Percentiles rank a stretch among this genome's conserved stretches.
Conservation (phyloP, 768 basidiomycete species). For the Lactarius pseudohatsudake region DNA sequence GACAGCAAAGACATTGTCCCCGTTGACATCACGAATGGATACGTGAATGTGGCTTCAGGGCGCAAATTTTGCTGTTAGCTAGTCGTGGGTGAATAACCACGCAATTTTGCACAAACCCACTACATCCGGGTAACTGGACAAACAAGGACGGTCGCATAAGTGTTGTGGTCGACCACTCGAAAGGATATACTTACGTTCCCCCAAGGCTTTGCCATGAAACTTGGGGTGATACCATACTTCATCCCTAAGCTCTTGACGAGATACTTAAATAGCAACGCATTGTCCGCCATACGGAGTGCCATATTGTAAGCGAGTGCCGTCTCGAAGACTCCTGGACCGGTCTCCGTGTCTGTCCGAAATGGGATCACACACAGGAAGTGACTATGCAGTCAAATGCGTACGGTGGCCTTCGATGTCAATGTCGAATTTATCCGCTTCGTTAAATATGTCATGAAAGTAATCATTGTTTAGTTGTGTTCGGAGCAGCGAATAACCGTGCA, state of each 20-base stretch:
- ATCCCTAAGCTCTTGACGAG: constrained; percentile 90
- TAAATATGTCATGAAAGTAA: constrained; percentile 89
- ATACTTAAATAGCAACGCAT: constrained; percentile 90
- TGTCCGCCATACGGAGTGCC: constrained; percentile 83
- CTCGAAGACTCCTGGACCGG: constrained; percentile 85
- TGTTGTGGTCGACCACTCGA: background rate
- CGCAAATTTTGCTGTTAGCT: constrained; percentile 6
- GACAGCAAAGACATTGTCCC: constrained; percentile 79
- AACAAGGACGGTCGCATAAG: constrained; percentile 6
- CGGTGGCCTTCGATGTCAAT: constrained; percentile 87
- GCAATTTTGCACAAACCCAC: constrained; percentile 57
- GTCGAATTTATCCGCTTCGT: constrained; percentile 67
- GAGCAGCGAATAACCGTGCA: constrained; percentile 96
- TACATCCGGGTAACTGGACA: constrained; percentile 86
- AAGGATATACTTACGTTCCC: constrained; percentile 55
- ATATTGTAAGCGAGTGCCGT: constrained; percentile 85
- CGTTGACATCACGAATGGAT: constrained; percentile 67
- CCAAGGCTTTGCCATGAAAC: constrained; percentile 99
- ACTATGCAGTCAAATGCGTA: constrained; percentile 34
- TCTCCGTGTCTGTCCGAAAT: constrained; percentile 72
- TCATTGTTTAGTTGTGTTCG: constrained; percentile 85
- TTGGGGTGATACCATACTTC: constrained; percentile 84
- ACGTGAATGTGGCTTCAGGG: constrained; percentile 81
- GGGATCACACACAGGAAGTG: background rate
- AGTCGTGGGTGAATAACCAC: constrained; percentile 6